phyloP scores from a whole-genome alignment of 495 filamentous ascomycete species.

The Hypoxylon lienhwacheense region DNA sequence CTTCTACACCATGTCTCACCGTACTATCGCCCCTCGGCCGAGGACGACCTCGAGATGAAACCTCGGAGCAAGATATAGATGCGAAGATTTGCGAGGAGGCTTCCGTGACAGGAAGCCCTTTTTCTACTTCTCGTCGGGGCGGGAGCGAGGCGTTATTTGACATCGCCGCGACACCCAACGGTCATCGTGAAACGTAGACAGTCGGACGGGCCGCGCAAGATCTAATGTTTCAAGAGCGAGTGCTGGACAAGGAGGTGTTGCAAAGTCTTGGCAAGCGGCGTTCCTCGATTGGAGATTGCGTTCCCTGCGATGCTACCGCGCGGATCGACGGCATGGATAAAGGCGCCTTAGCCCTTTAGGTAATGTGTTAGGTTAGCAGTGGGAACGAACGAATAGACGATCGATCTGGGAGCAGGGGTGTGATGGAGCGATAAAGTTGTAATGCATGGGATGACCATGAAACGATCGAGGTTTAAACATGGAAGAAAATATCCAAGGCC shows the following conservation, averaged over 20 bases:
- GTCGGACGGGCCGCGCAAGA: slow-evolving; percentile 2
- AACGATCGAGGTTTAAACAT: slow-evolving; percentile 19
- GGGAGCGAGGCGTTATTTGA: too few species aligned
- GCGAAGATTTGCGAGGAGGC: not conserved
- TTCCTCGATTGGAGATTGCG: slow-evolving; percentile 4
- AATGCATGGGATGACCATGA: slow-evolving; percentile 18
- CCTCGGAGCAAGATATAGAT: not conserved
- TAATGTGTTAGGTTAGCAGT: too few species aligned
- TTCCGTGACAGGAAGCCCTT: not conserved
- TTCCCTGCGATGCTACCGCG: slow-evolving; percentile 28
- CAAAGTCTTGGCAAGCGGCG: slow-evolving; percentile 20
- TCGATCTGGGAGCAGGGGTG: slow-evolving; percentile 4
- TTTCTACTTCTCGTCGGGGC: too few species aligned
- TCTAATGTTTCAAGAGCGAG: slow-evolving; percentile 18
- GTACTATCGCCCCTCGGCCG: not conserved
- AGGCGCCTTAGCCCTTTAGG: not conserved
- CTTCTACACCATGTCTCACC: too few species aligned
- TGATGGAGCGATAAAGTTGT: slow-evolving; percentile 14
- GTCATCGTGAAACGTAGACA: not conserved
- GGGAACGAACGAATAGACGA: slow-evolving; percentile 16
- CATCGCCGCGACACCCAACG: too few species aligned
- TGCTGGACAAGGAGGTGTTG: slow-evolving; percentile 12
- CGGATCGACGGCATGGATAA: slow-evolving; percentile 20
- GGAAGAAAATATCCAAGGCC: not conserved
- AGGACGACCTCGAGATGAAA: not conserved